Base-by-base conservation (phyloP, 768 basidiomycete species). In the Lactarius sanguifluus region DNA sequence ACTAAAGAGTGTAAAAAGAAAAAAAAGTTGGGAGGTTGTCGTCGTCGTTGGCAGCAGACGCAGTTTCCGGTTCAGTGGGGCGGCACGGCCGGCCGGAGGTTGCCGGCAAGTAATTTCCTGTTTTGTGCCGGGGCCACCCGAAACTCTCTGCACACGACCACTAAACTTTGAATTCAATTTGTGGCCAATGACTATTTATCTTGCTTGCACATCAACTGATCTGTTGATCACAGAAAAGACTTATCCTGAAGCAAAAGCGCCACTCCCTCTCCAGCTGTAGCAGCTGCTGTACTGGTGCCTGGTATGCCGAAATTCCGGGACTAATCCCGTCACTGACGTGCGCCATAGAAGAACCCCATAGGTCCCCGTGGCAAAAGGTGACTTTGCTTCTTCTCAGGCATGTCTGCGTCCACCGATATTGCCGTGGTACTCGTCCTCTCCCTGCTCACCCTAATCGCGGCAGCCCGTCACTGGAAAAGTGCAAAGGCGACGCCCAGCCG, bases 31-130 rank as follows among this genome's bases (percentile, higher is more conserved):
- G 23, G 36, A 41, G 30, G 3, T 32, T 47, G 61, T 52, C 36
- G 36, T 38, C 23, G 43, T 38, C 20, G 59, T 20, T 25, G 36
- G 9, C 13, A 23, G 36, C n/a, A 38, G n/a, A 18, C 3, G 38
- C 32, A 32, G 18, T 25, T 32, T 25, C 9, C 36, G 20, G 23
- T 10, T 10, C 18, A n/a, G 15, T 20, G 30, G 59, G 5, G 30
- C 28, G 25, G n/a, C n/a, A 9, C 54, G 61, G 61, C 57, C 50
- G 57, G 66, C 58, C 62, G 66, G 66, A 40, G 36, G 8, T 18
- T 5, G 4, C 23, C 25, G 23, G 4, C 57, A n/a, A 5, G 1
- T 1, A 7, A 2, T 32, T 67, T 67, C 66, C 57, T 45, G 23
- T 36, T 62, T 59, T 43, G 32, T 15, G n/a, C 7, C 9, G 32